Base-by-base conservation (phyloP, 305 asterid genomes). In the Salvia sclarea region DNA sequence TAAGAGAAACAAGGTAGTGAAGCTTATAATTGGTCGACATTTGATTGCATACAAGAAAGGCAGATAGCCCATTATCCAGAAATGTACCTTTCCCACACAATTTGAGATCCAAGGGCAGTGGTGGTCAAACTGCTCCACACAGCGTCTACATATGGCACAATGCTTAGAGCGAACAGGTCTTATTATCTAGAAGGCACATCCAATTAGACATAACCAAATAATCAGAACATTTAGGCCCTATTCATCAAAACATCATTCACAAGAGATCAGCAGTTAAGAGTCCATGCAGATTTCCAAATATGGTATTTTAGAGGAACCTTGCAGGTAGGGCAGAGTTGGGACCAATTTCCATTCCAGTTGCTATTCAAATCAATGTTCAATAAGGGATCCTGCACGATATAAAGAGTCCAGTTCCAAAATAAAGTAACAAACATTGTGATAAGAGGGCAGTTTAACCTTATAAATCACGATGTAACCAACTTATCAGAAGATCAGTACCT, bases 251-350 rank as follows among this genome's bases (percentile, higher is more conserved):
- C 37, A 73, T 24, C 59, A 69, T 50, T 72, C 63, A 73, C 31
- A 65, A 12, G 21, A 58, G 64, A 57, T 35, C 69, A 49, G 59
- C 59, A 50, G 50, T 69, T 65, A 53, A 40, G 56, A 41, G 64
- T 57, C 25, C 61, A 49, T 44, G 47, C 30, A 44, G 43, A 45
- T 30, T 64, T 28, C 43, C 48, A 58, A 69, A 63, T 37, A 60
- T 24, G 56, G 74, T 53, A 41, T 61, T 56, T 63, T 25, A 30
- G 30, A 69, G 62, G 68, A 80, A 94, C 96, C 98, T 94, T 91
- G 96, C 98, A 94, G 78, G 98, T 89, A 69, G 98, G 98, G 83
- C 98, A 91, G 72, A 94, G 95, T 75, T 91, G 98, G 70, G 97
- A 86, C 96, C 97, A 94, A 83, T 87, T 91, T 69, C 97, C 98